phyloP scores from a whole-genome alignment of 371 early-diverging fungal genomes.

The Syncephalis fuscata region DNA sequence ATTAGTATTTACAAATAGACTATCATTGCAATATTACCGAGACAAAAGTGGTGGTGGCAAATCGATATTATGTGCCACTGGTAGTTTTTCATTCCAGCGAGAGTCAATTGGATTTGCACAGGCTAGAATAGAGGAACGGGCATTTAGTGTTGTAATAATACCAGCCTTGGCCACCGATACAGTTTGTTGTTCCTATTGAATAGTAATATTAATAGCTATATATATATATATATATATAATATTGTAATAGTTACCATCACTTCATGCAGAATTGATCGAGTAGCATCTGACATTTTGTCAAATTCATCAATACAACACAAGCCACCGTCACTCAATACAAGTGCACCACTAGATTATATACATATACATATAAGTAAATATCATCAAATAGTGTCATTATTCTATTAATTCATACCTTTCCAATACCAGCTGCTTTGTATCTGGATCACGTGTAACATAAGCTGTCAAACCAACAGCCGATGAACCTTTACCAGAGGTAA shows the following conservation, averaged over 20 bases:
- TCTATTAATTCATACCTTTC: conserved; percentile 43
- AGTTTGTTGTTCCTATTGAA: conserved; percentile 99
- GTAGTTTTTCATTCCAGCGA: conserved; percentile 73
- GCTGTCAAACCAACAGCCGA: conserved; percentile 99
- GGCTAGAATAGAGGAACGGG: conserved; percentile 95
- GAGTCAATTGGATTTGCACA: conserved; percentile 97
- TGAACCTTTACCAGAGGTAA: conserved; percentile 98
- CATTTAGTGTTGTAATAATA: conserved; percentile 98
- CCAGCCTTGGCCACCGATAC: conserved; percentile 99
- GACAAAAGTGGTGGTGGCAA: conserved; percentile 93
- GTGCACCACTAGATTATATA: conserved; percentile 72
- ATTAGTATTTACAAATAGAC: conserved; percentile 8
- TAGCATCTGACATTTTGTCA: conserved; percentile 96
- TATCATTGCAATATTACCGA: conserved; percentile 1
- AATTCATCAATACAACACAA: conserved; percentile 99
- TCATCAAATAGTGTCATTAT: background rate
- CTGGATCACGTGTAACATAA: conserved; percentile 95
- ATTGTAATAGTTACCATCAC: conserved; percentile 65
- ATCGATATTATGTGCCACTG: conserved; percentile 91
- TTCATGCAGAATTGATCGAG: conserved; percentile 96
- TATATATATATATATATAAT: conserved; percentile 99
- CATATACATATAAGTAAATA: too few relatives aligned
- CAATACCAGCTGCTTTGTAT: conserved; percentile 90
- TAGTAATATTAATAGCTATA: conserved; percentile 93
- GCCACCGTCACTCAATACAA: conserved; percentile 97